These are phyloP conservation scores for Syncephalastrum racemosum DNA, from an alignment of 371 early-diverging fungal genomes.

Conservation along the genomic window DNA sequence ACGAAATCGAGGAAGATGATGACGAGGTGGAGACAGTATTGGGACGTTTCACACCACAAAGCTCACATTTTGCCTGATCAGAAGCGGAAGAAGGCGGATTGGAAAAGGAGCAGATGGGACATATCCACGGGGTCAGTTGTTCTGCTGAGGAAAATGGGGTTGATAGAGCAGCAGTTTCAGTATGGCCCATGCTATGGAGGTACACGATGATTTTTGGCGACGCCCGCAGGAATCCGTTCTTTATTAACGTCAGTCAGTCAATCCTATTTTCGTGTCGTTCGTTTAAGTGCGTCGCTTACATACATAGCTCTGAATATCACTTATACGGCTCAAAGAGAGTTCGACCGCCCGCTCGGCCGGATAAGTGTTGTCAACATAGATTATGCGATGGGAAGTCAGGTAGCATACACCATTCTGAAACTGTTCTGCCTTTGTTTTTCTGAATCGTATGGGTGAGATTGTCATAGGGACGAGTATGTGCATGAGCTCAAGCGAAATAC, in stretches of 20 bases:
- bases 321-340: constrained; percentile 49
- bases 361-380: constrained; percentile 70
- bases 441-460: constrained; percentile 7
- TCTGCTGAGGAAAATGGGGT: constrained; percentile 6
- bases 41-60: constrained; percentile 69
- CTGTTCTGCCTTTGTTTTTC: constrained; percentile 54
- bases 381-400: constrained; percentile 72
- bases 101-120: constrained; percentile 70
- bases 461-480: neutral
- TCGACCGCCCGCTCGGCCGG: constrained; percentile 61
- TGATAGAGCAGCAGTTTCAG: constrained; percentile 11
- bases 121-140: constrained; percentile 59
- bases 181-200: constrained; percentile 27
- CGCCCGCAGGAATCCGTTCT: constrained; percentile 63
- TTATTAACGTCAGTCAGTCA: too few relatives aligned
- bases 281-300: constrained; percentile 6
- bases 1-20: too few relatives aligned
- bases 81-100: constrained; percentile 40
- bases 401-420: constrained; percentile 79
- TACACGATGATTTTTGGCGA: constrained; percentile 65
- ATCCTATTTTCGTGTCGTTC: neutral
- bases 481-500: constrained; percentile 27
- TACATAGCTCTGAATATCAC: constrained; percentile 59
- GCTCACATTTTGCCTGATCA: constrained; percentile 52
- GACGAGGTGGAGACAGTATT: constrained; percentile 1